phyloP scores from a whole-genome alignment of 345 rosid species.

The Moricandia arvensis region DNA sequence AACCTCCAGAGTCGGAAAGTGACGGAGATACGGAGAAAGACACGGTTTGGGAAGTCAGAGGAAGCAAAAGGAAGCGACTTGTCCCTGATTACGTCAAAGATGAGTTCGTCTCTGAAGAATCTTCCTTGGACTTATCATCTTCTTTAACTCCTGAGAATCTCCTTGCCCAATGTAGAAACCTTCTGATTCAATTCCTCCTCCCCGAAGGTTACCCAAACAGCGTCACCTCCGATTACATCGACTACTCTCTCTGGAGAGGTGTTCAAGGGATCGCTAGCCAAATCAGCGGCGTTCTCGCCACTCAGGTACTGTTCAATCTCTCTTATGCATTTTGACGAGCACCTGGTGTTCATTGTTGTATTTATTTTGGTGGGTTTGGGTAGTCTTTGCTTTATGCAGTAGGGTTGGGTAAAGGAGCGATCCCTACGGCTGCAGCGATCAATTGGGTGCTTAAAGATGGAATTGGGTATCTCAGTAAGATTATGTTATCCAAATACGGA shows the following conservation, averaged over 20 bases:
- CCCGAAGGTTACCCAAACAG: conserved; percentile 89
- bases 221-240: conserved; percentile 84
- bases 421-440: conserved; percentile 93
- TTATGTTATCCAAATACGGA: conserved; percentile 81
- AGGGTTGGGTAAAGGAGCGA: conserved; percentile 96
- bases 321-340: conserved; percentile 22
- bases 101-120: conserved; percentile 44
- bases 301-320: conserved; percentile 55
- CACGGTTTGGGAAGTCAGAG: conserved; percentile 69
- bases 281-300: conserved; percentile 89
- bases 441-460: conserved; percentile 99
- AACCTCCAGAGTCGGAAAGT: conserved; percentile 23
- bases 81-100: conserved; percentile 54
- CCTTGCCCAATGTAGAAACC: conserved; percentile 46
- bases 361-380: neutral
- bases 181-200: conserved; percentile 59
- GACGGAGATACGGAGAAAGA: conserved; percentile 33
- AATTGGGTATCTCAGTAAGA: conserved; percentile 92
- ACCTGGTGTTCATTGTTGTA: conserved; percentile 10
- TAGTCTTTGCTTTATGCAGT: conserved; percentile 96
- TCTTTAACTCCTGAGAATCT: conserved; percentile 40
- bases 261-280: conserved; percentile 95
- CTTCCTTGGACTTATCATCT: conserved; percentile 38
- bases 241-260: conserved; percentile 93
- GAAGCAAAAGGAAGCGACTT: conserved; percentile 64